Conservation (phyloP, 768 basidiomycete species). For the Omphalotus guepiniiformis region DNA sequence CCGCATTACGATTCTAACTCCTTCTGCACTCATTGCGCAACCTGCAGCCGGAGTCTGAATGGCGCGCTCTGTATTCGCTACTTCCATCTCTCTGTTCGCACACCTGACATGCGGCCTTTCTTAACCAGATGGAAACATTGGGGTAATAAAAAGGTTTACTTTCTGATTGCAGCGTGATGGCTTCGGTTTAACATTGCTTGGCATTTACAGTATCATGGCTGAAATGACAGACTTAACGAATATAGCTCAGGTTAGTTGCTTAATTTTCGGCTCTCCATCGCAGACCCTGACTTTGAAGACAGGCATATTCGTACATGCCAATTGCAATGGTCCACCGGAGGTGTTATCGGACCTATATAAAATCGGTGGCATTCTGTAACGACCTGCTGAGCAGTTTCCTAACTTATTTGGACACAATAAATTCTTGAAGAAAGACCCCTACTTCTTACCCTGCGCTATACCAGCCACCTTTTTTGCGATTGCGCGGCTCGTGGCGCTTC, state of each 20-base stretch:
- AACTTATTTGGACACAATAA: constrained; percentile 36
- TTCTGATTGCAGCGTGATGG: background rate
- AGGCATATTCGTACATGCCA: constrained; percentile 43
- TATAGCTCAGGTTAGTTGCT: constrained; percentile 33
- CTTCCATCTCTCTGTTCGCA: background rate
- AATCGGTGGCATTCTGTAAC: constrained; percentile 48
- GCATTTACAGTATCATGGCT: constrained; percentile 38
- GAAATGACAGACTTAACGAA: constrained; percentile 59
- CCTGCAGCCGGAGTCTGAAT: constrained; percentile 55
- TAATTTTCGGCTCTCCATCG: background rate
- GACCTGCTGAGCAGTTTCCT: constrained; percentile 49
- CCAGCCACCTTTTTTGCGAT: constrained; percentile 44
- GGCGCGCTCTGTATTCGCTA: constrained; percentile 11
- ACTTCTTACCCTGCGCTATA: constrained; percentile 53
- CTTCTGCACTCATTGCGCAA: constrained; percentile 9
- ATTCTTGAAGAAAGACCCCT: constrained; percentile 49
- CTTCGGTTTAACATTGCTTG: constrained; percentile 10
- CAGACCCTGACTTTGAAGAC: background rate
- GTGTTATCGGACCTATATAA: constrained; percentile 32
- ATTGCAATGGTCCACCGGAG: constrained; percentile 17
- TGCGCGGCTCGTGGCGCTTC: constrained; percentile 37
- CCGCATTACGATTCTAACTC: background rate
- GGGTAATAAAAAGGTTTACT: constrained; percentile 37
- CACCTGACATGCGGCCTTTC: background rate
- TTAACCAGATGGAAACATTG: constrained; percentile 27